Conservation (phyloP, 2,329 filamentous ascomycete genomes). For the Colletotrichum lentis region DNA sequence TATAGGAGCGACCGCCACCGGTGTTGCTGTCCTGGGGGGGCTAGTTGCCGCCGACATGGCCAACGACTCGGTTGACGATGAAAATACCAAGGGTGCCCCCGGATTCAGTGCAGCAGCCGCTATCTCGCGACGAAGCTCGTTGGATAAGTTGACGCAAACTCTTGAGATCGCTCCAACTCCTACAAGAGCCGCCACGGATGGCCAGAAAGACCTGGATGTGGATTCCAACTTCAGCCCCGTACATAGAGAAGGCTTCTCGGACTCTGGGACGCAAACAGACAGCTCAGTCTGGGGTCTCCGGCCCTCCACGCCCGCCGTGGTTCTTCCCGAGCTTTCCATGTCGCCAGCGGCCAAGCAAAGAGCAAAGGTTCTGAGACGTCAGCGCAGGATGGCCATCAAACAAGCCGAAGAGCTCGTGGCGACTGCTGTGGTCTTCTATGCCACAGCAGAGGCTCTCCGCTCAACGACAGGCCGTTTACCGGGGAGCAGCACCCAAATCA, state of each 20-base stretch:
- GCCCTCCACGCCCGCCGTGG: constrained; percentile 58
- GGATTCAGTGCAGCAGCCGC: not conserved
- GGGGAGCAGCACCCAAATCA: constrained; percentile 36
- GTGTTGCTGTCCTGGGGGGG: constrained; percentile 13
- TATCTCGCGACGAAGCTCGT: constrained; percentile 26
- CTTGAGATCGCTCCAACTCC: constrained; percentile 1
- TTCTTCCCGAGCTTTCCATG: constrained; percentile 53
- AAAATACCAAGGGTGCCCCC: not conserved
- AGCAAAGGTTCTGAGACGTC: constrained; percentile 55
- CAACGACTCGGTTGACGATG: constrained; percentile 14
- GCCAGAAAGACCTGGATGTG: constrained; percentile 18
- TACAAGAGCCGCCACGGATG: not conserved
- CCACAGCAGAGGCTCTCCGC: constrained; percentile 58
- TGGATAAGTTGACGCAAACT: constrained; percentile 37
- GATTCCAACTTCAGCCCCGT: constrained; percentile 20
- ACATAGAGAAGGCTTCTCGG: constrained; percentile 16
- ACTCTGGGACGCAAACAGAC: constrained; percentile 37
- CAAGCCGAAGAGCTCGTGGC: constrained; percentile 62
- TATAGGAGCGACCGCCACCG: constrained; percentile 16
- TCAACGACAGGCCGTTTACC: constrained; percentile 49
- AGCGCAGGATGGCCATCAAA: constrained; percentile 55
- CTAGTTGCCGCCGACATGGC: constrained; percentile 4
- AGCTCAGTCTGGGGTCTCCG: constrained; percentile 46
- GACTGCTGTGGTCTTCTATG: constrained; percentile 63
- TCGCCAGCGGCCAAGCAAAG: constrained; percentile 53